Conservation (phyloP, 768 basidiomycete species). For the Basidioascus undulatus region DNA sequence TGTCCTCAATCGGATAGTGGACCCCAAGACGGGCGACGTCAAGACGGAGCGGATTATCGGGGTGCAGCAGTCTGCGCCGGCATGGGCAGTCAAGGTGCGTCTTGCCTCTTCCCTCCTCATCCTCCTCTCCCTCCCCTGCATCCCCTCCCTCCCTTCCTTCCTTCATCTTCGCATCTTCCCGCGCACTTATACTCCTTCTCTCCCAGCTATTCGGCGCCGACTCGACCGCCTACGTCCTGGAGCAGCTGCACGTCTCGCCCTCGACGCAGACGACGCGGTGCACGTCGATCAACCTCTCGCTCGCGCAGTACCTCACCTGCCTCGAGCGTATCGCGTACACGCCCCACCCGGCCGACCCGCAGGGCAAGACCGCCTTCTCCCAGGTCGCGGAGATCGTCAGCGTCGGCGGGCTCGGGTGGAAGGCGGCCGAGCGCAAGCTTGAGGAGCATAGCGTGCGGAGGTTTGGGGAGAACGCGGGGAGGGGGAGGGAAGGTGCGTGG, state of each 20-base stretch:
- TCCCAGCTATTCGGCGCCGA: constrained; percentile 66
- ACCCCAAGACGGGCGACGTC: constrained; percentile 64
- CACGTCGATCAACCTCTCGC: constrained; percentile 74
- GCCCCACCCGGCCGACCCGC: constrained; percentile 28
- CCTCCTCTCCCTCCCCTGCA: neutral
- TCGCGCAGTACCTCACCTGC: constrained; percentile 85
- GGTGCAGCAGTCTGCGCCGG: constrained; percentile 74
- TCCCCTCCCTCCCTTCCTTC: constrained; percentile 3
- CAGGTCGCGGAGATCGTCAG: constrained; percentile 88
- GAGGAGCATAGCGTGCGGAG: constrained; percentile 69
- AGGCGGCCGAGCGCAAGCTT: constrained; percentile 52
- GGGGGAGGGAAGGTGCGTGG: constrained; percentile 71
- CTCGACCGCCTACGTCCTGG: constrained; percentile 81
- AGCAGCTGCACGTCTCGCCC: constrained; percentile 82
- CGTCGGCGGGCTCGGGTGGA: constrained; percentile 57
- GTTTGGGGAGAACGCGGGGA: constrained; percentile 75
- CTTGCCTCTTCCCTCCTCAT: neutral
- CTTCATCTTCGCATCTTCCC: neutral
- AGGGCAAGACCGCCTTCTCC: constrained; percentile 39
- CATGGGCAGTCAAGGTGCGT: constrained; percentile 77
- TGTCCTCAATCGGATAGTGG: constrained; percentile 59
- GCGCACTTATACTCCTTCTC: constrained; percentile 6
- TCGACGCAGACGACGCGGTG: constrained; percentile 52
- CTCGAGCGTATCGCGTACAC: constrained; percentile 71
- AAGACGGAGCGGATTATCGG: constrained; percentile 74